Conservation (phyloP, 495 filamentous ascomycete species). For the Penicillium macrosclerotiorum region DNA sequence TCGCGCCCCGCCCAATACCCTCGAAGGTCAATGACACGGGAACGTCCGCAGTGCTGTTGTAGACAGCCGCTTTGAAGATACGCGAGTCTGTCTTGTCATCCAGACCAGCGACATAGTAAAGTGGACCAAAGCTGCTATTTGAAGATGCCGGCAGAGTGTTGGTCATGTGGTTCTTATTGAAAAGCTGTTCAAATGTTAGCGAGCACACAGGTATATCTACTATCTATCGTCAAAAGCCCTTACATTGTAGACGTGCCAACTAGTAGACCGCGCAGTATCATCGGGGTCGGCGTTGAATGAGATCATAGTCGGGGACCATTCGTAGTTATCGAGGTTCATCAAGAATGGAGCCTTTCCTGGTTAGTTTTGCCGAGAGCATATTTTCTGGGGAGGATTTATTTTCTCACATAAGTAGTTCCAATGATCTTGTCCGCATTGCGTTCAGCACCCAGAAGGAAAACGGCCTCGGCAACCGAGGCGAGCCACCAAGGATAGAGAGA, state of each 20-base stretch:
- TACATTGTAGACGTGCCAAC: conserved; percentile 35
- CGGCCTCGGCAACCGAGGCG: conserved; percentile 58
- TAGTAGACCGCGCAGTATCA: conserved; percentile 41
- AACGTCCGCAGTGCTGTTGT: conserved; percentile 56
- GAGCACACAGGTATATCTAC: neutral
- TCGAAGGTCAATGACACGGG: conserved; percentile 55
- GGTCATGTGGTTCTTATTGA: conserved; percentile 39
- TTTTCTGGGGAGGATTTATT: too few relatives aligned
- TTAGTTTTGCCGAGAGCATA: too few relatives aligned
- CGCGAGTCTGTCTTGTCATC: conserved; percentile 33
- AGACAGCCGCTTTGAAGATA: conserved; percentile 63
- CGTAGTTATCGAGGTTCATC: conserved; percentile 46
- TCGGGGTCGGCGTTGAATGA: conserved; percentile 42
- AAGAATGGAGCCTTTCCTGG: conserved; percentile 41
- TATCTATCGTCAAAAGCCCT: neutral
- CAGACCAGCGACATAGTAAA: conserved; percentile 42
- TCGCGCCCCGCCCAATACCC: conserved; percentile 42
- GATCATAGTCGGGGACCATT: conserved; percentile 48
- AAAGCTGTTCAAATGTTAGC: conserved; percentile 26
- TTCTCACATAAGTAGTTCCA: conserved; percentile 39
- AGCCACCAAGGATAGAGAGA: conserved; percentile 52
- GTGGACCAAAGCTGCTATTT: conserved; percentile 35
- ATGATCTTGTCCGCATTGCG: conserved; percentile 57
- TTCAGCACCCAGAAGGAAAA: conserved; percentile 65
- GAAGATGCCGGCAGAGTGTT: conserved; percentile 44